Conservation (phyloP, 805 yeast genomes). For the Yarrowia sp. region DNA sequence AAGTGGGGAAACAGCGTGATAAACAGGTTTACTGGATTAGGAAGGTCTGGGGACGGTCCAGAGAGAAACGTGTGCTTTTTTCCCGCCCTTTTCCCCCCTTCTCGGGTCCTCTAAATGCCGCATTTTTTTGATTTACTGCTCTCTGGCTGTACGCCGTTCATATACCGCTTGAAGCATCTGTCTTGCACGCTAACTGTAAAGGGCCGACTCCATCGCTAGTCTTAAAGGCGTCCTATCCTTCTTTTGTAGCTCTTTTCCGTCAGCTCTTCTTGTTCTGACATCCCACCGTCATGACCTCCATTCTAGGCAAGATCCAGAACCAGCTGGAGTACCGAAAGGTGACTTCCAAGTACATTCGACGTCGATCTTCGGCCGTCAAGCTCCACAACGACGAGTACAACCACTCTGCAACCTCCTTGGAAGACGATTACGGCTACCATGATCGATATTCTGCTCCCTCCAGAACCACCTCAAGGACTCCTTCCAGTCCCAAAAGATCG, state of each 20-base stretch:
- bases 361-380: conserved; percentile 32
- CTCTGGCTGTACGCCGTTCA: too few species aligned
- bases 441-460: neutral
- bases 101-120: too few species aligned
- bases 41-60: too few species aligned
- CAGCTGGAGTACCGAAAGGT: conserved; percentile 34
- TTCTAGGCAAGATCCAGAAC: conserved; percentile 30
- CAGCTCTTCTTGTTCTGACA: too few species aligned
- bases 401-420: conserved; percentile 27
- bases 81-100: too few species aligned
- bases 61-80: too few species aligned
- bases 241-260: too few species aligned
- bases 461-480: conserved; percentile 23
- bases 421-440: conserved; percentile 33
- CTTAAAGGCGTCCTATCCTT: too few species aligned
- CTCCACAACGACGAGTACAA: conserved; percentile 27
- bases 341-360: conserved; percentile 32
- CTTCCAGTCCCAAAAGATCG: conserved; percentile 17
- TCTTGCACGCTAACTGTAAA: neutral
- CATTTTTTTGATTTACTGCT: too few species aligned
- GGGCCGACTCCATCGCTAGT: neutral
- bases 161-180: neutral
- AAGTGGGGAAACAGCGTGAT: neutral
- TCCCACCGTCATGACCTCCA: neutral
- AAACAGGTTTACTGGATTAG: too few species aligned